A percentile compares a stretch with the other conserved stretches of the same genome.
These are phyloP conservation scores for Orbilia oligospora DNA, from an alignment of 2,329 filamentous ascomycete genomes.

Conservation along the genomic window DNA sequence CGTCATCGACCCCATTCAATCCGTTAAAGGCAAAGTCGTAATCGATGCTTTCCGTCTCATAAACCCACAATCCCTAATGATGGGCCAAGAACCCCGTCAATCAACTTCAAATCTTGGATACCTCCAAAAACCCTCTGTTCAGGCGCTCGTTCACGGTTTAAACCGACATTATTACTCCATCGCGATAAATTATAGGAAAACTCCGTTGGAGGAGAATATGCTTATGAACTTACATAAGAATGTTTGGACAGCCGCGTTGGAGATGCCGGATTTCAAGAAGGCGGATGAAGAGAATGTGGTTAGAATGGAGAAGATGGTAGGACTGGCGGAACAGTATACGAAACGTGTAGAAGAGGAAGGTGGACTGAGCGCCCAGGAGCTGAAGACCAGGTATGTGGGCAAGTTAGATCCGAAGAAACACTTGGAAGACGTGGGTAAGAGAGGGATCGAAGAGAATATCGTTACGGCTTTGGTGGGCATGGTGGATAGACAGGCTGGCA, in stretches of 20 bases:
- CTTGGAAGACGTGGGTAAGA: conserved; percentile 93
- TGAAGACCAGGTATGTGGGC: conserved; percentile 98
- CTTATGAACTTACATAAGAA: conserved; percentile 99
- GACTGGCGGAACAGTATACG: conserved; percentile 94
- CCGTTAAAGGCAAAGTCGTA: conserved; percentile 99
- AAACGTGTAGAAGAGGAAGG: conserved; percentile 99
- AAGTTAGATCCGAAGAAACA: conserved; percentile 99
- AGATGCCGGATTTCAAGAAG: conserved; percentile 94
- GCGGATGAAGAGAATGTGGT: conserved; percentile 91
- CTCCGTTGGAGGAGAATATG: conserved; percentile 98
- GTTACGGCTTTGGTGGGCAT: conserved; percentile 98
- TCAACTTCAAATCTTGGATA: conserved; percentile 98
- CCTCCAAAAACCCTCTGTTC: conserved; percentile 99
- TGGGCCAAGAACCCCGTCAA: conserved; percentile 96
- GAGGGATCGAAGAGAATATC: conserved; percentile 99
- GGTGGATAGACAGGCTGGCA: conserved; percentile 98
- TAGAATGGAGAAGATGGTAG: conserved; percentile 86
- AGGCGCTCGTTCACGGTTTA: conserved; percentile 96
- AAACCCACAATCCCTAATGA: conserved; percentile 96
- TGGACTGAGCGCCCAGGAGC: conserved; percentile 94
- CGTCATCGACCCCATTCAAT: conserved; percentile 98
- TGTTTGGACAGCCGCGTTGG: conserved; percentile 96
- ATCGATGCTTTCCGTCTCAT: conserved; percentile 99
- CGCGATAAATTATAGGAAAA: conserved; percentile 97
- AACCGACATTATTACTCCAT: conserved; percentile 99